A percentile compares a stretch with the other conserved stretches of the same genome.
Evolutionary conservation across 768 basidiomycete genomes (phyloP).

Genomic region (Dentipellis sp.): DNA sequence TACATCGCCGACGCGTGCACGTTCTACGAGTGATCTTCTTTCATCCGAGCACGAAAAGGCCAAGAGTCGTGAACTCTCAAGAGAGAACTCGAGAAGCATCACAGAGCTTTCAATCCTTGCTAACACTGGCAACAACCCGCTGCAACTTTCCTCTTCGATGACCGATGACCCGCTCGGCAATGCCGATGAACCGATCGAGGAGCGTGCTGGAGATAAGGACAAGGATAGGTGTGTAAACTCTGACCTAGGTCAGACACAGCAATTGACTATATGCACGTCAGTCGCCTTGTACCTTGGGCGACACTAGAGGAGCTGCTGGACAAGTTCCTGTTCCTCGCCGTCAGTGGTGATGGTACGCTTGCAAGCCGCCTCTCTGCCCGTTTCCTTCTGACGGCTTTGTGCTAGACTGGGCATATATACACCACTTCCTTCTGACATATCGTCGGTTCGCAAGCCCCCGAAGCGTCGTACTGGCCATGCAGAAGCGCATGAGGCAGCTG

Average conservation of each 20-base stretch:
- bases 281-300: slow-evolving; percentile 60
- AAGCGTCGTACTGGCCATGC: slow-evolving; percentile 76
- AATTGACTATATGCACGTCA: slow-evolving; percentile 20
- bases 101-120: slow-evolving; percentile 2
- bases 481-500: slow-evolving; percentile 74
- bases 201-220: slow-evolving; percentile 5
- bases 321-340: slow-evolving; percentile 72
- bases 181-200: slow-evolving; percentile 9
- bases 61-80: slow-evolving; percentile 16
- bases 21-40: slow-evolving; percentile 45
- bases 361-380: not conserved
- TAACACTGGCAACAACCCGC: not conserved
- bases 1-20: slow-evolving; percentile 42
- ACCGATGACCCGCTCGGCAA: slow-evolving; percentile 3
- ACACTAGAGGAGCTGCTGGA: slow-evolving; percentile 74
- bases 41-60: slow-evolving; percentile 32
- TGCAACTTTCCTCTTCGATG: slow-evolving; percentile 1
- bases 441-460: slow-evolving; percentile 77
- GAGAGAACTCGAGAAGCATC: slow-evolving; percentile 15
- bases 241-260: not conserved
- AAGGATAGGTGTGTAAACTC: slow-evolving; percentile 37
- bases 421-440: slow-evolving; percentile 77
- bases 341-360: slow-evolving; percentile 71
- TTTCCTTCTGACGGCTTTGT: slow-evolving; percentile 6
- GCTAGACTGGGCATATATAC: slow-evolving; percentile 66